Base-by-base conservation (phyloP, 805 yeast species). In the Ogataea dorogensis region DNA sequence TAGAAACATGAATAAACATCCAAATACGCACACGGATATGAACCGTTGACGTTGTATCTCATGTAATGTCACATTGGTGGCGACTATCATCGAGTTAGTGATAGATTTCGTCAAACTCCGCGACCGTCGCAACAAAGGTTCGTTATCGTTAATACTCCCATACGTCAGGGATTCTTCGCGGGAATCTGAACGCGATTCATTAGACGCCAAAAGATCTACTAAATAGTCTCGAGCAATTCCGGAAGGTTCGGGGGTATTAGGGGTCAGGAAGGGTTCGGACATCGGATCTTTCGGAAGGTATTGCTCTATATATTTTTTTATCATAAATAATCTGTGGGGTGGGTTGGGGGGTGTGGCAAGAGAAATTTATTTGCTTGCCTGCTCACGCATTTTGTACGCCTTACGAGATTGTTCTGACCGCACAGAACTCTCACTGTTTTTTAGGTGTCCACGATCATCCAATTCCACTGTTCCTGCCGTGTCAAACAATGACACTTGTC, bases 401-500 rank as follows among this genome's bases (percentile, higher is more conserved):
- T 52, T 47, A n/a, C 64, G 53, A 36, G 68, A 64, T 36, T 54
- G 40, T 42, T 65, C 59, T 3, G 77, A 68, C 31, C 63, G 53
- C 22, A 55, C 58, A 4, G 76, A 65, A 32, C 73, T 60, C 42
- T 59, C 73, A 42, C 76, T 67, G 42, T 71, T 54, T 31, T 64
- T 60, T 17, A 81, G 60, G 58, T 83, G 91, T 10, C 93, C 93
- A 50, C 93, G 68, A 49, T 82, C 85, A 55, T 84, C 91, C 51
- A 84, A 65, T 22, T 77, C 80, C 21, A 84, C 82, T 3, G 83
- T 73, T 22, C 91, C 91, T 3, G 83, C 82, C 46, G 83, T 81
- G 55, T 83, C 89, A 59, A 83, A 83, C 29, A 84, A 49, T 3
- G 89, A 81, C 9, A 82, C 88, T 39, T 76, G 75, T n/a, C 94